phyloP scores from a whole-genome alignment of 805 yeast species.

The Priceomyces melissophilus region DNA sequence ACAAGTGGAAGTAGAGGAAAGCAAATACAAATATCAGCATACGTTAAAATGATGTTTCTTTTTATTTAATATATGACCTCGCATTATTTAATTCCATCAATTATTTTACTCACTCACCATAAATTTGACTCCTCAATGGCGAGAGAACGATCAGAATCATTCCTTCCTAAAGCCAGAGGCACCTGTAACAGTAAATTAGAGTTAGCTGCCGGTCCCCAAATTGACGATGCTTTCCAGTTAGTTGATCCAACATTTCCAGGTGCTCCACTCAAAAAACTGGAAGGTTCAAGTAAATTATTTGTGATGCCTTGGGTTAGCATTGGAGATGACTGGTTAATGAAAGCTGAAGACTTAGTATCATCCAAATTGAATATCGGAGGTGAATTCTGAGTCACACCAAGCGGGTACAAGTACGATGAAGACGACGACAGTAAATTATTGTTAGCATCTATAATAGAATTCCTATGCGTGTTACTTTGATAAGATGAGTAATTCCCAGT shows the following conservation, averaged over 20 bases:
- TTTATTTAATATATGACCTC: too few relatives aligned
- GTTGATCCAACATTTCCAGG: slow-evolving; percentile 5
- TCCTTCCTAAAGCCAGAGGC: too few relatives aligned
- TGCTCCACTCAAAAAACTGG: slow-evolving; percentile 13
- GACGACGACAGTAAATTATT: too few relatives aligned
- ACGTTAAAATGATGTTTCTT: too few relatives aligned
- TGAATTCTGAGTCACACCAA: slow-evolving; percentile 7
- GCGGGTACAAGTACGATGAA: not conserved
- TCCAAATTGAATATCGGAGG: slow-evolving; percentile 23
- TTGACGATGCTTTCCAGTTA: slow-evolving; percentile 15
- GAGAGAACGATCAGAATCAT: too few relatives aligned
- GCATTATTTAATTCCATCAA: too few relatives aligned
- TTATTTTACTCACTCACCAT: slow-evolving; percentile 16
- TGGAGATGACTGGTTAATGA: not conserved
- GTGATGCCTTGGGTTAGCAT: not conserved
- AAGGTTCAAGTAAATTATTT: slow-evolving; percentile 14
- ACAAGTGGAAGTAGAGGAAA: too few relatives aligned
- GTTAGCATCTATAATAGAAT: too few relatives aligned
- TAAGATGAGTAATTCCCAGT: too few relatives aligned
- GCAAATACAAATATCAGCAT: too few relatives aligned
- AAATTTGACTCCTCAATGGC: slow-evolving; percentile 14
- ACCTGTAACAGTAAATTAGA: too few relatives aligned
- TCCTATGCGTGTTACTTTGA: too few relatives aligned
- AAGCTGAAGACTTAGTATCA: slow-evolving; percentile 3
- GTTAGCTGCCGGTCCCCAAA: slow-evolving; percentile 18